phyloP scores from a whole-genome alignment of 2,329 filamentous ascomycete genomes.

The Thielaviopsis euricoi region DNA sequence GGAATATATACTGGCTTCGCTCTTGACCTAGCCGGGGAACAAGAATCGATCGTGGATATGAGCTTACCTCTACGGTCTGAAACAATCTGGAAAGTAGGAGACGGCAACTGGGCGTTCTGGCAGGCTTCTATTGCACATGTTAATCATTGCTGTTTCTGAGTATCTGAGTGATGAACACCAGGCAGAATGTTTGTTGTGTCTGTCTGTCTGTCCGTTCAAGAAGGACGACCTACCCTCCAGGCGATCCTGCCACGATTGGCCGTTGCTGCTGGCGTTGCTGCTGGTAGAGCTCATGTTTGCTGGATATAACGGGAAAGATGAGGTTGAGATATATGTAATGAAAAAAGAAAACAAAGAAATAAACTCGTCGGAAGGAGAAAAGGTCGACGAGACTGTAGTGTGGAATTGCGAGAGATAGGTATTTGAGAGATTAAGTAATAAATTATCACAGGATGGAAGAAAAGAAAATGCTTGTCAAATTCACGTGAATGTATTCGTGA shows the following conservation, averaged over 20 bases:
- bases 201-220: neutral
- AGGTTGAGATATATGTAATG: neutral
- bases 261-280: constrained; percentile 12
- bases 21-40: neutral
- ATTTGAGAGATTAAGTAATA: neutral
- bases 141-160: neutral
- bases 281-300: constrained; percentile 13
- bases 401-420: neutral
- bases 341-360: neutral
- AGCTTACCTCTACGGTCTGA: constrained; percentile 57
- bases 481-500: too few relatives aligned
- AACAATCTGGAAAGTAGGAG: constrained; percentile 51
- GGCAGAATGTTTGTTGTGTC: neutral
- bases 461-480: too few relatives aligned
- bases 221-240: constrained; percentile 31
- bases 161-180: too few relatives aligned
- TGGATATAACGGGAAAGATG: too few relatives aligned
- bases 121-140: constrained; percentile 34
- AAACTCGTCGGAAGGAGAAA: neutral
- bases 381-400: neutral
- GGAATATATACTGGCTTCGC: neutral
- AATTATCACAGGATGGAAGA: neutral
- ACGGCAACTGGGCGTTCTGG: constrained; percentile 31
- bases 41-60: constrained; percentile 11
- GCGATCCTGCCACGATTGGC: constrained; percentile 35